Percentiles rank a stretch among this genome's conserved stretches.
Evolutionary conservation across 768 basidiomycete genomes (phyloP).

Genomic region (Cyclocybe aegerita): DNA sequence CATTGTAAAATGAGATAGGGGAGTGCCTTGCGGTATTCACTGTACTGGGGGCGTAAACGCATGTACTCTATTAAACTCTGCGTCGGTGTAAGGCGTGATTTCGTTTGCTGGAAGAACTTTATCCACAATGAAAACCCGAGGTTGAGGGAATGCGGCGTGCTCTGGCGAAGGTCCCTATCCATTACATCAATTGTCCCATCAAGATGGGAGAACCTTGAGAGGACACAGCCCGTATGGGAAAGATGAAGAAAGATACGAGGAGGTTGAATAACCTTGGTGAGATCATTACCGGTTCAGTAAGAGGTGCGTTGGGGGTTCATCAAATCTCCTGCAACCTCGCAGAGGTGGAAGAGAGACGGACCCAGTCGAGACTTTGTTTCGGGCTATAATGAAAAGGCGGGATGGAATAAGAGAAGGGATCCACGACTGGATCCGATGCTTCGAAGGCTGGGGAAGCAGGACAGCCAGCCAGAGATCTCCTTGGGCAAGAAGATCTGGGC

Average conservation of each 20-base stretch:
- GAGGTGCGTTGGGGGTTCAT: conserved; percentile 1
- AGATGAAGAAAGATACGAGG: conserved; percentile 8
- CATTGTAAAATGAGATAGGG: no score
- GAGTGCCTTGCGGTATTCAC: not conserved
- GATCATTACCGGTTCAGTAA: conserved; percentile 5
- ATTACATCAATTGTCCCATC: conserved; percentile 9
- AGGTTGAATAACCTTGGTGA: conserved; percentile 2
- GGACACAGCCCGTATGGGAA: conserved; percentile 19
- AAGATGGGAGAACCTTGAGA: conserved; percentile 13
- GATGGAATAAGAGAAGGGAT: not conserved
- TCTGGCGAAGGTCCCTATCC: not conserved
- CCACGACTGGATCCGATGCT: conserved; percentile 8
- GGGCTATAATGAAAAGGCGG: conserved; percentile 5
- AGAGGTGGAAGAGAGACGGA: not conserved
- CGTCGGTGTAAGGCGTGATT: no score
- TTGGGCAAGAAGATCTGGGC: conserved; percentile 18
- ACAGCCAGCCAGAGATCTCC: conserved; percentile 7
- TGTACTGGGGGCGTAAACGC: not conserved
- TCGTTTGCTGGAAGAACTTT: no score
- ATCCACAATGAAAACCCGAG: not conserved
- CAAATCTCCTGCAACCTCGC: conserved; percentile 3
- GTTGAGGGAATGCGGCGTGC: not conserved
- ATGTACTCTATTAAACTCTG: no score
- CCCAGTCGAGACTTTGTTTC: not conserved
- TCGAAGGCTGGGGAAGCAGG: conserved; percentile 6